A percentile compares a stretch with the other conserved stretches of the same genome.
Conservation (phyloP, 2,329 filamentous ascomycete genomes). For the Colletotrichum tropicicola region DNA sequence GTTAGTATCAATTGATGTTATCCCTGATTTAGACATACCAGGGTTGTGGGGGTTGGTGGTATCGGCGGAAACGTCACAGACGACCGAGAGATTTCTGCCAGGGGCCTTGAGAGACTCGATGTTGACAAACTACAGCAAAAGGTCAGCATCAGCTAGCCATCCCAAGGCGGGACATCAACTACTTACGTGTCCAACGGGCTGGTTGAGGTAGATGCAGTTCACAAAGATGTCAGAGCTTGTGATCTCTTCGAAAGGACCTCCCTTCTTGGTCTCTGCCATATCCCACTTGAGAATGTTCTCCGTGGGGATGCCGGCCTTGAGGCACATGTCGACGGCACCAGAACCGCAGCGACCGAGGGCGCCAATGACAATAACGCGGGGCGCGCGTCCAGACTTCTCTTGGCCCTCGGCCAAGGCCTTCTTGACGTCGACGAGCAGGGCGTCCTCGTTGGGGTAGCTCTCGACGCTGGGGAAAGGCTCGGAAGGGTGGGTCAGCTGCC, state of each 20-base stretch:
- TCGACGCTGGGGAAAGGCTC: slow-evolving; percentile 73
- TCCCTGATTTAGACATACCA: not conserved
- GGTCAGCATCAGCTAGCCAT: slow-evolving; percentile 44
- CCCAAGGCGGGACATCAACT: not conserved
- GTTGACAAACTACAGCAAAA: slow-evolving; percentile 72
- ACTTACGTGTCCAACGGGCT: slow-evolving; percentile 37
- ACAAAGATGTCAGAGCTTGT: slow-evolving; percentile 79
- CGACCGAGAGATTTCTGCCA: slow-evolving; percentile 78
- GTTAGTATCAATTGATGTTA: slow-evolving; percentile 15
- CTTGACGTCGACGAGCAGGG: slow-evolving; percentile 79
- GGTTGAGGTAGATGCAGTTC: slow-evolving; percentile 89
- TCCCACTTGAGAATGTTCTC: slow-evolving; percentile 70
- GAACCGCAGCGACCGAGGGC: slow-evolving; percentile 84
- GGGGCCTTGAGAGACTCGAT: slow-evolving; percentile 72
- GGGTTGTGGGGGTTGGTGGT: slow-evolving; percentile 76
- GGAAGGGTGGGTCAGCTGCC: slow-evolving; percentile 78
- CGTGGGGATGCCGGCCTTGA: slow-evolving; percentile 76
- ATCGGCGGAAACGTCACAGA: slow-evolving; percentile 83
- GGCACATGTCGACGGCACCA: slow-evolving; percentile 83
- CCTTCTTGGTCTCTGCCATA: slow-evolving; percentile 79
- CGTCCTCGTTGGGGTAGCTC: slow-evolving; percentile 77
- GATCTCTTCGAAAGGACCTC: slow-evolving; percentile 84
- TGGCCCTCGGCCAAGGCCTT: slow-evolving; percentile 72
- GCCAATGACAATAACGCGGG: slow-evolving; percentile 85
- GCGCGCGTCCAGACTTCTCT: slow-evolving; percentile 72